phyloP scores from a whole-genome alignment of 1,284 basidiomycete species.

The Boletus sp. region DNA sequence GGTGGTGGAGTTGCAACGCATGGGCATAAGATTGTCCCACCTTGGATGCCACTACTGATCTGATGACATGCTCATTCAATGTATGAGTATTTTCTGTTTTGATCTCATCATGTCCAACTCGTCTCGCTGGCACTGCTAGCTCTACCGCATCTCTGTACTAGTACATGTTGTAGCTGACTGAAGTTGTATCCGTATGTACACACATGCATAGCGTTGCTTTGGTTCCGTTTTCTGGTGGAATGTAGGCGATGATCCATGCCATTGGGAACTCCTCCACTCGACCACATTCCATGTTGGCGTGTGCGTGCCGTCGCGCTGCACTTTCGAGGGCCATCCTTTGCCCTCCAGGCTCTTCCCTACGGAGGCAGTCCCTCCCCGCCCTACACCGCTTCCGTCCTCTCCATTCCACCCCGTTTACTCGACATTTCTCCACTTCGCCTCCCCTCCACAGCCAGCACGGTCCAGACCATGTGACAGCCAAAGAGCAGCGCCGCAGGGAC shows the following conservation, averaged over 20 bases:
- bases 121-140: constrained; percentile 7
- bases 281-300: constrained; percentile 24
- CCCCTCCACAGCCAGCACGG: constrained; percentile 7
- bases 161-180: constrained; percentile 20
- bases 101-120: constrained; percentile 7
- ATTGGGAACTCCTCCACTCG: background rate
- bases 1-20: constrained; percentile 49
- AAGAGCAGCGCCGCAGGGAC: constrained; percentile 62
- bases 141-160: constrained; percentile 24
- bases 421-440: constrained; percentile 17
- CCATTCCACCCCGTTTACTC: background rate
- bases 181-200: constrained; percentile 12
- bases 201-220: too few species aligned
- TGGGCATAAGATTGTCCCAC: constrained; percentile 26
- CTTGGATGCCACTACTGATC: background rate
- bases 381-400: constrained; percentile 4
- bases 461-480: constrained; percentile 19
- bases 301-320: constrained; percentile 16
- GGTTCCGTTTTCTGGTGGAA: too few species aligned
- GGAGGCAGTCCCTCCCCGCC: constrained; percentile 6
- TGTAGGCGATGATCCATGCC: background rate
- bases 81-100: constrained; percentile 9
- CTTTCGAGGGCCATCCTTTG: constrained; percentile 3
- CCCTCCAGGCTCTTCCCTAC: constrained; percentile 5
- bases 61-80: background rate